Evolutionary conservation across 805 yeast species (phyloP).

Genomic region (Jamesozyma lodderae): DNA sequence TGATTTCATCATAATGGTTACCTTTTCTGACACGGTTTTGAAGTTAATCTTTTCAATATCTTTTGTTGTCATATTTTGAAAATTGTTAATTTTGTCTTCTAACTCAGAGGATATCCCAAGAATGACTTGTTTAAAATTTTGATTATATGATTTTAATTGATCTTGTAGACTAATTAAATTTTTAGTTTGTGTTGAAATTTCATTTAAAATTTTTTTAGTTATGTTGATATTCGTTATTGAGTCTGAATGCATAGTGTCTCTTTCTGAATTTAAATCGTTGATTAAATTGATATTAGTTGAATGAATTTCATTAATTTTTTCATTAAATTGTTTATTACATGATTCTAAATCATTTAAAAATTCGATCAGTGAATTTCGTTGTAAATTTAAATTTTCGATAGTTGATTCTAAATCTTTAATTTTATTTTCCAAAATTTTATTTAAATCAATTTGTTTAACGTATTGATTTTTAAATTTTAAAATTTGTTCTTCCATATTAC

Average conservation of each 20-base stretch:
- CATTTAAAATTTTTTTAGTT: slow-evolving; percentile 10
- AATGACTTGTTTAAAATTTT: slow-evolving; percentile 5
- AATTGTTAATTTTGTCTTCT: slow-evolving; percentile 1
- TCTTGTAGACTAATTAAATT: slow-evolving; percentile 1
- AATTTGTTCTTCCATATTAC: slow-evolving; percentile 41
- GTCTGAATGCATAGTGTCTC: slow-evolving; percentile 9
- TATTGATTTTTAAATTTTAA: slow-evolving; percentile 34
- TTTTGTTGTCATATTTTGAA: neutral
- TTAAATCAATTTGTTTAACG: slow-evolving; percentile 30
- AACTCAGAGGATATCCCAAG: slow-evolving; percentile 3
- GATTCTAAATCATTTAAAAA: slow-evolving; percentile 15
- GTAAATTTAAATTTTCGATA: slow-evolving; percentile 5
- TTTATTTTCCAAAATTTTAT: slow-evolving; percentile 18
- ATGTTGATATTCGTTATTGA: slow-evolving; percentile 13
- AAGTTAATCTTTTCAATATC: neutral
- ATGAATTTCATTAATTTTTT: slow-evolving; percentile 13
- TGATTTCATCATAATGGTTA: neutral
- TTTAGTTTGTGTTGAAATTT: slow-evolving; percentile 10
- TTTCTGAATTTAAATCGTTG: slow-evolving; percentile 9
- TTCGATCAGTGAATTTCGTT: slow-evolving; percentile 7
- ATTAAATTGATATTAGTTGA: slow-evolving; percentile 10
- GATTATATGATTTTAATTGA: slow-evolving; percentile 1
- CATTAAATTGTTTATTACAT: slow-evolving; percentile 10
- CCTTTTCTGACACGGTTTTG: neutral
- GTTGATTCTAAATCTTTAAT: slow-evolving; percentile 10